Evolutionary conservation across 192 early-diverging fungal genomes (phyloP).

Genomic region (Thoreauomyces humboldtii): DNA sequence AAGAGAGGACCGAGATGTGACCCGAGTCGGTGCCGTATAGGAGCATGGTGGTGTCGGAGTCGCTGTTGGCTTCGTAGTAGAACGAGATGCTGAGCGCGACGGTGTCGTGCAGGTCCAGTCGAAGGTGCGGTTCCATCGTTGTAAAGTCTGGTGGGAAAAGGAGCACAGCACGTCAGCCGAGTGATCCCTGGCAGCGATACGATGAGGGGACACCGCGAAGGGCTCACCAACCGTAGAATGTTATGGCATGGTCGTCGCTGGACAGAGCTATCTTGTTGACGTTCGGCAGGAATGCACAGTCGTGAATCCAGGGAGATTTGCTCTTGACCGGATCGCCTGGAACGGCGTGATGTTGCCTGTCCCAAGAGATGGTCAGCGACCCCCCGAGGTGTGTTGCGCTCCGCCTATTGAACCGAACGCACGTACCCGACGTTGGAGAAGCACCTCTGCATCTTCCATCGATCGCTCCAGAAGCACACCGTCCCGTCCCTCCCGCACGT

Average conservation of each 20-base stretch:
- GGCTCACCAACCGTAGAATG: slow-evolving; percentile 44
- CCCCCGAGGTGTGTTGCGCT: too few species aligned
- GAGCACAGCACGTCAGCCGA: too few species aligned
- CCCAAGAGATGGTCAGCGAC: too few species aligned
- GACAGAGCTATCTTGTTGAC: slow-evolving; percentile 43
- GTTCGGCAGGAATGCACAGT: slow-evolving; percentile 36
- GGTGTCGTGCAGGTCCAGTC: slow-evolving; percentile 44
- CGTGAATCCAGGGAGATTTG: slow-evolving; percentile 46
- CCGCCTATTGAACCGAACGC: too few species aligned
- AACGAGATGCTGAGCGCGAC: slow-evolving; percentile 38
- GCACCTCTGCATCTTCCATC: slow-evolving; percentile 42
- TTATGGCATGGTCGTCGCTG: slow-evolving; percentile 52
- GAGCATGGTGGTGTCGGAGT: slow-evolving; percentile 36
- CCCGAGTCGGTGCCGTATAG: slow-evolving; percentile 51
- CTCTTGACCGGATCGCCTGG: slow-evolving; percentile 19
- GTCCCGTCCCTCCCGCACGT: slow-evolving; percentile 49
- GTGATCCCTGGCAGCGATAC: too few species aligned
- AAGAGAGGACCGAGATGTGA: slow-evolving; percentile 34
- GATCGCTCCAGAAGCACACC: slow-evolving; percentile 50
- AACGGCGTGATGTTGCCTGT: slow-evolving; percentile 2
- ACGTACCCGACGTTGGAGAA: slow-evolving; percentile 40
- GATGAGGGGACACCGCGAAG: too few species aligned
- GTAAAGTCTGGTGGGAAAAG: slow-evolving; percentile 43
- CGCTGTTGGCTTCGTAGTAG: slow-evolving; percentile 34
- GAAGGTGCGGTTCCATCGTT: slow-evolving; percentile 41